Evolutionary conservation across 768 basidiomycete species (phyloP), one percentile per base, ranked within the genome.

Genomic region (Mycena galopus): DNA sequence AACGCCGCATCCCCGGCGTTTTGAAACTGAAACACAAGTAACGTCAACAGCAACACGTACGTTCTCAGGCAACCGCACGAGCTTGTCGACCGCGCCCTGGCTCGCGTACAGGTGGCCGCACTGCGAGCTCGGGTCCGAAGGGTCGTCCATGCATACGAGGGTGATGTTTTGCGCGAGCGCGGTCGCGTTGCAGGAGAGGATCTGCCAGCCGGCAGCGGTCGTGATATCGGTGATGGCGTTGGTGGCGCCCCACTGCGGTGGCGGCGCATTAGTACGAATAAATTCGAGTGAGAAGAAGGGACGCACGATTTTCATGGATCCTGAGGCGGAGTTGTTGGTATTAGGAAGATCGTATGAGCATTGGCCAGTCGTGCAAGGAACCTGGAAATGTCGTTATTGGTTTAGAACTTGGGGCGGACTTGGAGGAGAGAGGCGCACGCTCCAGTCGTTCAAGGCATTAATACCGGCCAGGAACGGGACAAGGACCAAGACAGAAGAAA

Each of bases 131-230:
- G 69, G 37, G 51, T 72, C 71, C 12, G 66, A 70, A 12, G 72
- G 56, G 53, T 72, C 73, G 35, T 75, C 73, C 17, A 61, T 73
- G 74, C 84, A 85, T 21, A 83, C 81, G 29, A 82, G 74, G 23
- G 83, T 79, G 66, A 84, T 81, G 53, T 80, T 78, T 55, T 84
- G 83, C 25, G 77, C 69, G 6, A 75, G 62, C 25, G 69, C 67
- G 60, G 76, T 78, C 3, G 80, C 57, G 62, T 82, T 74, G 64
- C 85, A 86, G 57, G 79, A 80, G 29, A 84, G 71, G 53, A 86
- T 82, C 32, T 77, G 75, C 84, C 85, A 86, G 29, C 82, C 84
- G 10, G 83, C 84, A 23, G 83, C 84, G 19, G 72, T n/a, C 5
- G 85, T 86, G 60, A 86, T 81, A 60, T 86, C 84, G 9, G 83